Base-by-base conservation (phyloP, 495 filamentous ascomycete genomes). In the Annulohypoxylon moriforme region DNA sequence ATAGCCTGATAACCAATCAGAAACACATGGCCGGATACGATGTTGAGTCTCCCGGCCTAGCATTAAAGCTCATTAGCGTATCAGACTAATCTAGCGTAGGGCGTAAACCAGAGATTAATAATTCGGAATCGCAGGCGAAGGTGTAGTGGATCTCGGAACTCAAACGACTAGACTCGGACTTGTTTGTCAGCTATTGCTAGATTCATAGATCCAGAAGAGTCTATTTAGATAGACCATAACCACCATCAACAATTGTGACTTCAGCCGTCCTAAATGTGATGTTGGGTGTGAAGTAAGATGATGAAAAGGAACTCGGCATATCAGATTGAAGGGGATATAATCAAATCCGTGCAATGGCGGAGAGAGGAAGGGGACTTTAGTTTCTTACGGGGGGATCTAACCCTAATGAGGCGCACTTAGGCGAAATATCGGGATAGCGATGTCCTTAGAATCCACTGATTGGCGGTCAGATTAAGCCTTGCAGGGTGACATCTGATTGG, bases 331-430 rank as follows among this genome's bases (percentile, higher is more conserved):
- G 3, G 18, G 36, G 33, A 29, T 24, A 11, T n/a, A 31, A 49
- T 49, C 20, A 49, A 49, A 49, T 49, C 20, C 20, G 16, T 36
- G 3, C 53, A 22, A 7, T 20, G 29, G 29, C 7, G 53, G 13
- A 14, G 11, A 57, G 16, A 34, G 8, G 9, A 31, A 57, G 9
- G n/a, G 31, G 29, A 38, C 53, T 57, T 57, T 36, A 25, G 49
- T 29, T n/a, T 36, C 53, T 20, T 33, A 38, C 14, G 8, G 27
- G 38, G 22, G 58, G 36, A 46, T 29, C 68, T 67, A 62, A 27
- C 57, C 38, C 64, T 25, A 72, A 68, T 52, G 33, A 67, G 64
- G 69, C 44, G 34, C 31, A 64, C 42, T 67, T 72, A 72, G 64
- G 64, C 69, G 69, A 71, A 63, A 42, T 62, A 44, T 62, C 50